Evolutionary conservation across 2,329 filamentous ascomycete genomes (phyloP), one percentile per base, ranked within the genome.

Genomic region (Apiospora kogelbergensis): DNA sequence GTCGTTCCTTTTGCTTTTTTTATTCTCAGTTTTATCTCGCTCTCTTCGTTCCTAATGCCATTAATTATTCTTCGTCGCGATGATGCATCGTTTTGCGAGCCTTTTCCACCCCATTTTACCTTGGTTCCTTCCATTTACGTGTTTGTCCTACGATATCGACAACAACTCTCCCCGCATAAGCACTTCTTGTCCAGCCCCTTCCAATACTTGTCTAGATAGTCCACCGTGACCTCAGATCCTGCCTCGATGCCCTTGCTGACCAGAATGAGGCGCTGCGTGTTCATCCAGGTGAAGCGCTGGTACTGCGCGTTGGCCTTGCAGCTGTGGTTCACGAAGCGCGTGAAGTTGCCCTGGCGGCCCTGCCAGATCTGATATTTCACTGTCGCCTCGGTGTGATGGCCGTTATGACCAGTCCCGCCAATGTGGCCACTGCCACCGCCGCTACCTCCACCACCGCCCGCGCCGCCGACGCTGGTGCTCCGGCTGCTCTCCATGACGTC

Each of bases 291-390:
- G 73, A 89, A 89, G 11, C 82, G 81, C 72, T 88, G 83, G 63
- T 86, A 88, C 73, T 88, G 86, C 67, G 84, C 83, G 71, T 89
- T 89, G 1, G 86, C 83, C 20, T 84, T 82, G 75, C 86, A 89
- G 60, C 85, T 88, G 73, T 89, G 86, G 74, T 89, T 89, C 48
- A 88, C 83, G 72, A 89, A 89, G 0, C 86, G 80, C 1, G 86
- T 89, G 71, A 85, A 88, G 73, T 89, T 89, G 3, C 87, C 85
- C 75, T 84, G 81, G 67, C 78, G 77, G 0, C 86, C 86, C 73
- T 89, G 87, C 81, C 83, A 89, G 68, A 89, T 88, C 73, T 89
- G 87, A 72, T 88, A 89, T 1, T 72, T 73, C n/a, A n/a, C n/a
- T 33, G 33, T 33, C 11, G 40, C 4, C n/a, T 66, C 37, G 7